A percentile compares a stretch with the other conserved stretches of the same genome.
Evolutionary conservation across 768 basidiomycete genomes (phyloP).

Genomic region (Pilatotrama ljubarskyi): DNA sequence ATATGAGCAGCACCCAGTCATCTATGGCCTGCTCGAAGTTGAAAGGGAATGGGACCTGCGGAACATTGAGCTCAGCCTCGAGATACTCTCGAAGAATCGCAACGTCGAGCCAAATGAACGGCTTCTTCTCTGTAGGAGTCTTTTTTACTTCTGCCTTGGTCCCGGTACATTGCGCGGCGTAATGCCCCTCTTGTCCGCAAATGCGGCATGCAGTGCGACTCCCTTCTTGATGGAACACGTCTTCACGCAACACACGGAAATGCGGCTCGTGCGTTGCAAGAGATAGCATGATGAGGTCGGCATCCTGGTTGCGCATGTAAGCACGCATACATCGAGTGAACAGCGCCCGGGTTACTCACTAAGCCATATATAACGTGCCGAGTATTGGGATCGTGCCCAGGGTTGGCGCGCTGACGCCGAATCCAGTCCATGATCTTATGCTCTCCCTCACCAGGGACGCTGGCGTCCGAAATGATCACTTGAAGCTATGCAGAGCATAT

Average conservation of each 20-base stretch:
- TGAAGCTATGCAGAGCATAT: conserved; percentile 58
- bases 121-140: conserved; percentile 78
- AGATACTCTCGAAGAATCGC: conserved; percentile 95
- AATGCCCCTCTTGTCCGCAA: conserved; percentile 94
- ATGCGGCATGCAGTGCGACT: conserved; percentile 78
- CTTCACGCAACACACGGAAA: conserved; percentile 96
- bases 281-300: conserved; percentile 98
- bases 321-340: neutral
- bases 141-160: conserved; percentile 67
- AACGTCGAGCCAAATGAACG: conserved; percentile 99
- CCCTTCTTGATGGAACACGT: conserved; percentile 90
- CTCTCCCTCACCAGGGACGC: conserved; percentile 98
- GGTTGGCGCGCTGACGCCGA: conserved; percentile 81
- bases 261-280: conserved; percentile 98
- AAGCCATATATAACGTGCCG: conserved; percentile 97
- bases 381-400: conserved; percentile 93
- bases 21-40: conserved; percentile 96
- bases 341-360: conserved; percentile 46
- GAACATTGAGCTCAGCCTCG: conserved; percentile 89
- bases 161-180: conserved; percentile 92
- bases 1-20: conserved; percentile 99
- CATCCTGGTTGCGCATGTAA: conserved; percentile 62
- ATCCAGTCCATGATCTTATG: conserved; percentile 99
- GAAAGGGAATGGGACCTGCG: conserved; percentile 80
- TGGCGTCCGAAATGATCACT: conserved; percentile 95